Base-by-base conservation (phyloP, 257 asterid species). In the Craterostigma plantagineum region DNA sequence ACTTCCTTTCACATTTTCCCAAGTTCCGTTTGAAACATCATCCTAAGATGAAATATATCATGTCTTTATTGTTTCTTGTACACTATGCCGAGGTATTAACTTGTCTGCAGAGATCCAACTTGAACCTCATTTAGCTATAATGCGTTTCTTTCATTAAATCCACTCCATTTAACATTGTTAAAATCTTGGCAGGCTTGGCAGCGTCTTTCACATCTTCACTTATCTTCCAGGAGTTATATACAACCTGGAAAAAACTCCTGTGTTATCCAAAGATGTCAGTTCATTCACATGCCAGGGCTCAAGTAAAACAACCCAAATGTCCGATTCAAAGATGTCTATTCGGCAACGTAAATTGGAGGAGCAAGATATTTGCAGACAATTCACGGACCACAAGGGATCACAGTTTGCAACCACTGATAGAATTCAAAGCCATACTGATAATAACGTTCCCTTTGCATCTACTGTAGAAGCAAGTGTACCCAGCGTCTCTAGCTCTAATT, bases 161-260 rank as follows among this genome's bases (percentile, higher is more conserved):
- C 23, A 16, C 14, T 4, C 10, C 7, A 43, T 43, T 2, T 16
- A 8, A 56, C 14, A 41, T 34, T 34, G 33, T 54, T 53, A 52
- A 54, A 48, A 54, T 23, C 45, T 64, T 16, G 13, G 62, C 92
- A 87, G 98, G 93, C 94, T 37, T 87, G 93, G 98, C 66, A 74
- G 68, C 60, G 60, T 53, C 81, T 82, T 53, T 74, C 86, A 18
- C 64, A 49, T 61, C 69, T 79, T 44, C 73, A 74, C 53, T 41
- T 87, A 63, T 73, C 92, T 61, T 72, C 92, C 46, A 72, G 63
- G 70, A 72, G 59, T 53, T 82, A 71, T 53, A 49, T 42, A 33
- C 77, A 57, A 62, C 95, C 92, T 57, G 98, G 98, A 57, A 76
- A n/a, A 76, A 68, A 76, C 81, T 50, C 59, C 43, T 54, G 78